These are phyloP conservation scores for Moelleriella libera DNA, from an alignment of 2,329 filamentous ascomycete species.

Conservation along the genomic window DNA sequence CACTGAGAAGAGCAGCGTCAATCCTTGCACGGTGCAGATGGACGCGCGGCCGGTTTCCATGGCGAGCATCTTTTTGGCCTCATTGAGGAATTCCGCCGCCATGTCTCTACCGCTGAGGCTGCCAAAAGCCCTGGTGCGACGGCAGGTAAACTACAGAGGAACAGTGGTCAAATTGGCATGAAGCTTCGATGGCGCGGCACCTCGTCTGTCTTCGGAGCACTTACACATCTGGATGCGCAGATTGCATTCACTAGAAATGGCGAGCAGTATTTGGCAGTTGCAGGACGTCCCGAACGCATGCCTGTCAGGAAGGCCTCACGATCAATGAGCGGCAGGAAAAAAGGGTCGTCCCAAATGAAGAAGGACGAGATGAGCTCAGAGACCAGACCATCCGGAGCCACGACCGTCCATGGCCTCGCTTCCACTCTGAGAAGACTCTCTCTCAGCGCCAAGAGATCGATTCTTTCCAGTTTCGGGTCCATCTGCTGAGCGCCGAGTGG, in stretches of 20 bases:
- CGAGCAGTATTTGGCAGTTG: constrained; percentile 13
- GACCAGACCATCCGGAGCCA: constrained; percentile 15
- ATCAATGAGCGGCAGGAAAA: constrained; percentile 12
- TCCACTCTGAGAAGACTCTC: constrained; percentile 11
- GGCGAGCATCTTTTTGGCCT: constrained; percentile 11
- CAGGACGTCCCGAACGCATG: constrained; percentile 9
- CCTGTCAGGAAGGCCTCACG: constrained; percentile 12
- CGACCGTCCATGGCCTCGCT: constrained; percentile 15
- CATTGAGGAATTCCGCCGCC: constrained; percentile 8
- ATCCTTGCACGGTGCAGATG: constrained; percentile 9
- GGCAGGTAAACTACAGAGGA: constrained; percentile 8
- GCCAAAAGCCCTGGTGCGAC: constrained; percentile 7
- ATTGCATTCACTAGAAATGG: constrained; percentile 18
- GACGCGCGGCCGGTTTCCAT: constrained; percentile 8
- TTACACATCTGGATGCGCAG: constrained; percentile 15
- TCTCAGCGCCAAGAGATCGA: constrained; percentile 5
- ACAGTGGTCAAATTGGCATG: neutral
- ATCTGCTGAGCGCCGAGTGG: neutral
- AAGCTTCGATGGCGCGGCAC: too few species aligned
- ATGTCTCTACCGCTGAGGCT: constrained; percentile 6
- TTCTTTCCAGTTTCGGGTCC: constrained; percentile 1
- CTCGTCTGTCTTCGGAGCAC: neutral
- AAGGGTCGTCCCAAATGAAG: constrained; percentile 14
- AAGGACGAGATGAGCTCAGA: constrained; percentile 16
- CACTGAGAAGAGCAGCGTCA: constrained; percentile 7